A percentile compares a stretch with the other conserved stretches of the same genome.
Conservation (phyloP, 306 rosid genomes). For the Fagus crenata region DNA sequence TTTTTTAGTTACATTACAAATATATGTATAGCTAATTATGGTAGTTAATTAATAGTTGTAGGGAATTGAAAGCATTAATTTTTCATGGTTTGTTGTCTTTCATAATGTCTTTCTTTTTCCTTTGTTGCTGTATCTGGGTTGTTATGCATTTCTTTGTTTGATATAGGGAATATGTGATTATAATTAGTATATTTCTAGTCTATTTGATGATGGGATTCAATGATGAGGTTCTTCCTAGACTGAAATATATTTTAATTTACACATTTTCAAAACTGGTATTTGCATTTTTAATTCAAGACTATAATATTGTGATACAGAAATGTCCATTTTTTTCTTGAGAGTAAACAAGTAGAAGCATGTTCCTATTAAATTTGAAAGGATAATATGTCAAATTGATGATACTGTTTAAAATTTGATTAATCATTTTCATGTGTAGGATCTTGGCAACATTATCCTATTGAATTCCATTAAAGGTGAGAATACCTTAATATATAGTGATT, state of each 20-base stretch:
- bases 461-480: constrained; percentile 80
- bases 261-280: no score
- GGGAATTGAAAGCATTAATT: not conserved
- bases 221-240: no score
- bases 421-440: constrained; percentile 60
- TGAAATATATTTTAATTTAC: no score
- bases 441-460: constrained; percentile 57
- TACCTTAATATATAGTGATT: not conserved
- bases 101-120: not conserved
- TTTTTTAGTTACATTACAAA: not conserved
- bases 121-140: not conserved
- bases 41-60: not conserved
- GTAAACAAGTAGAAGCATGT: not conserved
- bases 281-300: not conserved
- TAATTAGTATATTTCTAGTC: not conserved
- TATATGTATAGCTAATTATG: not conserved
- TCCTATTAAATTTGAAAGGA: not conserved
- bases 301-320: not conserved
- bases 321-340: not conserved
- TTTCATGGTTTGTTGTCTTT: not conserved
- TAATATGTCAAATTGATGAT: not conserved
- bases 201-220: not conserved
- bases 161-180: not conserved
- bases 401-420: not conserved
- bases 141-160: not conserved